Base-by-base conservation (phyloP, 176 grass and related monocot species). In the Areca catechu region DNA sequence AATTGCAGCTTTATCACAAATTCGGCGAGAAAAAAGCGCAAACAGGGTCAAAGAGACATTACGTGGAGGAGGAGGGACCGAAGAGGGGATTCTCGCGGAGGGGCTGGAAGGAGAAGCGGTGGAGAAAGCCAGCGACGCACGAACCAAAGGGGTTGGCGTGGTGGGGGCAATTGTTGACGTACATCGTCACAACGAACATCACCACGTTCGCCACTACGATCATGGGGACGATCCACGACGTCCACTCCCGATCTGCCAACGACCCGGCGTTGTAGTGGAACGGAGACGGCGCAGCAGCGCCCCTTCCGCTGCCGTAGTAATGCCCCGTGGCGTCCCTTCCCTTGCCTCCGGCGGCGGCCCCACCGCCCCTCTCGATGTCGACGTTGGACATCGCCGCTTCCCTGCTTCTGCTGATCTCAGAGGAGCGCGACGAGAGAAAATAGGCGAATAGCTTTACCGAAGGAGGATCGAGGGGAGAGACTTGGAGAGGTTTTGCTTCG, bases 71-170 rank as follows among this genome's bases (percentile, higher is more conserved):
- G 3, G 88, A 61, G 16, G 88, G 88, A 7, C 88, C 88, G 61
- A 93, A 57, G 62, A 93, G 65, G 4, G 88, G 88, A 62, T 93
- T 93, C 76, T 93, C 83, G 74, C 69, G 85, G 79, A 82, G 71
- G n/a, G 88, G 88, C 83, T 93, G 79, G 65, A 93, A 93, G 48
- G 88, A 93, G 51, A 93, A 73, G 60, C 83, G 83, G 21, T 10
- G 70, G 67, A 94, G 80, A 77, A 81, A 75, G 16, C 57, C 3
- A 24, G 70, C 80, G 50, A 88, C 22, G 74, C 89, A 94, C 3
- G 65, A 47, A 6, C 74, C 65, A 4, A 54, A 49, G 0, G 24
- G 20, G 43, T 58, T 67, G 4, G 16, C 59, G 71, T 79, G 63
- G 72, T 72, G 22, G 68, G 89, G 89, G 80, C 89, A 94, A 66